These are phyloP conservation scores for Euryodendron excelsum DNA, from an alignment of 148 eudicot species.

Conservation along the genomic window DNA sequence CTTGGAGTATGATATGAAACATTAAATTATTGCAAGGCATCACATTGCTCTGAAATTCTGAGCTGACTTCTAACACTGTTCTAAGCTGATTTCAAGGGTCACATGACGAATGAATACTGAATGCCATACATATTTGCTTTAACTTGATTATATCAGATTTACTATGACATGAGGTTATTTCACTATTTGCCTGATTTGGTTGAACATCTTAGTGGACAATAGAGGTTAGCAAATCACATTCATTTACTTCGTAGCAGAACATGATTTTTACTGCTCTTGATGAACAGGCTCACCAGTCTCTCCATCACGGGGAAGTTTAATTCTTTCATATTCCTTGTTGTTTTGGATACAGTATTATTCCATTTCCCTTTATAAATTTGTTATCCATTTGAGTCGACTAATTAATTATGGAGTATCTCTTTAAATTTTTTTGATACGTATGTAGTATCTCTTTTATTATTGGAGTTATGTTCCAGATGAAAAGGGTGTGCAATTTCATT, in stretches of 20 bases:
- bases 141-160: too few species aligned
- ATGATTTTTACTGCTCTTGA: not conserved
- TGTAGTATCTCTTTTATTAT: too few species aligned
- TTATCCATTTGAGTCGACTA: not conserved
- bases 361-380: not conserved
- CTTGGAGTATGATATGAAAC: too few species aligned
- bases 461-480: not conserved
- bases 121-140: too few species aligned
- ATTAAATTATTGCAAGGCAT: too few species aligned
- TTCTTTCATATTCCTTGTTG: not conserved
- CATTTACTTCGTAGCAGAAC: not conserved
- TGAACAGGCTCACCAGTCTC: not conserved
- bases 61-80: too few species aligned
- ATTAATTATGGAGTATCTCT: not conserved
- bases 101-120: too few species aligned
- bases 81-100: too few species aligned
- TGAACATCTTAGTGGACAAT: not conserved
- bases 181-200: not conserved
- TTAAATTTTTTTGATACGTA: too few species aligned
- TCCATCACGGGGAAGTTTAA: not conserved
- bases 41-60: too few species aligned
- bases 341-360: not conserved
- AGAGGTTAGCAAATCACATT: not conserved
- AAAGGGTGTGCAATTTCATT: not conserved
- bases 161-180: too few species aligned